phyloP scores from a whole-genome alignment of 129 eudicot genomes.

The Flaveria robusta region DNA sequence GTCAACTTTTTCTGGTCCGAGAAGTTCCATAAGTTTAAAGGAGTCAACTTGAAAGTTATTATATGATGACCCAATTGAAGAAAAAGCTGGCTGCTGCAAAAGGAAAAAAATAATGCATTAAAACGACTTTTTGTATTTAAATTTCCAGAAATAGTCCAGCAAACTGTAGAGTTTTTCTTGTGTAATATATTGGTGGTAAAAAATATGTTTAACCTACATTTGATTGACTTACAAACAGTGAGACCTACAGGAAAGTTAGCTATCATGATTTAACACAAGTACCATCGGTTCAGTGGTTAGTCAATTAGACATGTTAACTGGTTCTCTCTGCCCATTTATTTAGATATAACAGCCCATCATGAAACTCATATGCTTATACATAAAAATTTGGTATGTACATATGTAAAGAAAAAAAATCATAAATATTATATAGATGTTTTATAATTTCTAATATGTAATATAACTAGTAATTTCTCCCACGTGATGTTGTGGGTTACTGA shows the following conservation, averaged over 20 bases:
- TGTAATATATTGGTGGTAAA: neutral
- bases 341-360: neutral
- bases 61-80: conserved; percentile 58
- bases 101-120: neutral
- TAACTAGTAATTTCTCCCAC: neutral
- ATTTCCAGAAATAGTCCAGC: neutral
- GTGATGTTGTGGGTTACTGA: no score
- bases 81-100: conserved; percentile 58
- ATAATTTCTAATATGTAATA: neutral
- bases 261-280: neutral
- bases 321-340: neutral
- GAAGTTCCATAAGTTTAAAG: conserved; percentile 89
- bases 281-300: neutral
- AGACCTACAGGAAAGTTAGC: neutral
- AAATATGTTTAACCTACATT: neutral
- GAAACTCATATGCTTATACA: neutral
- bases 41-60: conserved; percentile 85
- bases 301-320: neutral
- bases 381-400: neutral
- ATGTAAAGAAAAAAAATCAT: neutral
- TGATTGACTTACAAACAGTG: neutral
- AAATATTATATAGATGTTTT: neutral
- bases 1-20: conserved; percentile 96
- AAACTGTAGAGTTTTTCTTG: neutral
- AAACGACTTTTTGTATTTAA: neutral